Conservation (phyloP, 1,139 yeast species). For the Hanseniaspora sp. region DNA sequence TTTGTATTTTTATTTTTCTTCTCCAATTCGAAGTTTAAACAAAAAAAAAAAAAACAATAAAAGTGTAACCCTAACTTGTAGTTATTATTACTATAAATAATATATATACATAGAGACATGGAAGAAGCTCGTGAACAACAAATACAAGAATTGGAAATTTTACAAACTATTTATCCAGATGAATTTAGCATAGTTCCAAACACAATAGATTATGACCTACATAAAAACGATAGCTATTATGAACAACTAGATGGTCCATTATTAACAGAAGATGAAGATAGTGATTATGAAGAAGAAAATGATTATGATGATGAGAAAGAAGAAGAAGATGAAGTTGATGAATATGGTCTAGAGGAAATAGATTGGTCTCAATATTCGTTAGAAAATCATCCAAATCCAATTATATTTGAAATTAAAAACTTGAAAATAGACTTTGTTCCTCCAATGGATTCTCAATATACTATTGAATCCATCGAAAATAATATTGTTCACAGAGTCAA, state of each 20-base stretch:
- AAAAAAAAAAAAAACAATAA: too few species aligned
- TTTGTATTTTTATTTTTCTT: too few species aligned
- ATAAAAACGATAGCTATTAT: slow-evolving; percentile 2
- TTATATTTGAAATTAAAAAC: slow-evolving; percentile 10
- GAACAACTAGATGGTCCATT: slow-evolving; percentile 13
- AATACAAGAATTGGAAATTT: slow-evolving; percentile 65
- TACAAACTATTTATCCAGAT: slow-evolving; percentile 87
- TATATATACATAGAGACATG: slow-evolving; percentile 16
- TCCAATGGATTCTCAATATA: slow-evolving; percentile 14
- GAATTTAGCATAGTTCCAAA: slow-evolving; percentile 48
- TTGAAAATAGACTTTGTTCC: slow-evolving; percentile 12
- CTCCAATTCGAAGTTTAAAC: too few species aligned
- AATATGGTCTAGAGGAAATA: slow-evolving; percentile 6
- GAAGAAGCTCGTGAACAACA: slow-evolving; percentile 75
- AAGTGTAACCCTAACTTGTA: too few species aligned
- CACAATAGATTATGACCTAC: slow-evolving; percentile 33
- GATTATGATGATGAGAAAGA: slow-evolving; percentile 19
- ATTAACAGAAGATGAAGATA: slow-evolving; percentile 35
- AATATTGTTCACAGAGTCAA: slow-evolving; percentile 21
- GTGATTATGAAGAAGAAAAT: slow-evolving; percentile 24
- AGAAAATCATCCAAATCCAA: slow-evolving; percentile 15
- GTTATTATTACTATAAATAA: too few species aligned
- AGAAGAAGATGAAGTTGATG: slow-evolving; percentile 1
- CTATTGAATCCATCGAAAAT: slow-evolving; percentile 19
- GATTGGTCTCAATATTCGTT: slow-evolving; percentile 4